A percentile compares a stretch with the other conserved stretches of the same genome.
These are phyloP conservation scores for Trebouxia gelatinosa DNA, from an alignment of 163 green algal species.

Conservation along the genomic window DNA sequence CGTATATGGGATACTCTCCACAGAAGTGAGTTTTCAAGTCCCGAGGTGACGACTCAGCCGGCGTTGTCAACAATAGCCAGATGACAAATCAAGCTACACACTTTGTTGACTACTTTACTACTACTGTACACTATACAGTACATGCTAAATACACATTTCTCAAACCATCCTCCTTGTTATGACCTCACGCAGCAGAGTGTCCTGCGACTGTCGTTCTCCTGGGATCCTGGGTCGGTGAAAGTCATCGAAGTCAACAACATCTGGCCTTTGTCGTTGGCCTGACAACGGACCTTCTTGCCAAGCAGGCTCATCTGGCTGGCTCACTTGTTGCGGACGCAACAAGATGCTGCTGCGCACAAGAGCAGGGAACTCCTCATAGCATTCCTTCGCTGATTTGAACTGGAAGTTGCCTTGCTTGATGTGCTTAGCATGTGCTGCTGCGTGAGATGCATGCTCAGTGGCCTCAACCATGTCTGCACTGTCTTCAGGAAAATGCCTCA, in stretches of 20 bases:
- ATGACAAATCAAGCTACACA: no score
- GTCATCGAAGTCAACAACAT: background rate
- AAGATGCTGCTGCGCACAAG: background rate
- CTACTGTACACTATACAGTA: no score
- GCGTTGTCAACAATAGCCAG: no score
- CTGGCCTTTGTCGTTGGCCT: background rate
- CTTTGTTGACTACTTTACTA: no score
- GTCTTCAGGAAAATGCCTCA: constrained; percentile 20
- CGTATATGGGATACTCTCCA: no score
- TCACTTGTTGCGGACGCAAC: background rate
- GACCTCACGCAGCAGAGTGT: background rate
- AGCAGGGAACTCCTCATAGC: constrained; percentile 20
- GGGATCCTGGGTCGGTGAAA: background rate
- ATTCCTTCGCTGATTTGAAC: constrained; percentile 18
- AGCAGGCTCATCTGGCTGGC: background rate
- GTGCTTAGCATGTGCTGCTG: constrained; percentile 7
- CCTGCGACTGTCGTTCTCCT: background rate
- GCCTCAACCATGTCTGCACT: no score
- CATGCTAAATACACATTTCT: no score
- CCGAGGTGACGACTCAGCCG: no score
- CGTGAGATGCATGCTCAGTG: no score
- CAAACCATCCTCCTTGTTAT: background rate
- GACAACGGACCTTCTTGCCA: background rate
- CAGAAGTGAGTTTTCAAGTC: no score
- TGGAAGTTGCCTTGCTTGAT: constrained; percentile 7